phyloP scores from a whole-genome alignment of 495 filamentous ascomycete genomes.

The Trypethelium eluteriae region DNA sequence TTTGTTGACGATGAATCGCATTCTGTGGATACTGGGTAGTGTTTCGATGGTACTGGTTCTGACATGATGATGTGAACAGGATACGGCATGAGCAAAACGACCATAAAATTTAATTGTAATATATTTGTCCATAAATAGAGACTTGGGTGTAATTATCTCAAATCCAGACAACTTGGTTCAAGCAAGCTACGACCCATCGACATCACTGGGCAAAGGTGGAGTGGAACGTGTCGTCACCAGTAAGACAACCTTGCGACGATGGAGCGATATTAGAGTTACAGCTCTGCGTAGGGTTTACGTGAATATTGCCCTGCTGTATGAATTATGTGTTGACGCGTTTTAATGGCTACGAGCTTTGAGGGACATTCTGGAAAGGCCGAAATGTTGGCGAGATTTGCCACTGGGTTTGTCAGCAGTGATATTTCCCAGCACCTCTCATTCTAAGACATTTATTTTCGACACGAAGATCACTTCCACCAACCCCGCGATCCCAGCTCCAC shows the following conservation, averaged over 20 bases:
- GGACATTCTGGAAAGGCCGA: constrained; percentile 5
- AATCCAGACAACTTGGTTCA: neutral
- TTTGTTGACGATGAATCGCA: neutral
- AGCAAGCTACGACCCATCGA: too few species aligned
- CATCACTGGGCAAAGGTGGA: too few species aligned
- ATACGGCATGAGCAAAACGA: too few species aligned
- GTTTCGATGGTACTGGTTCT: neutral
- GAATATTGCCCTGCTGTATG: too few species aligned
- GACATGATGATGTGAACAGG: neutral
- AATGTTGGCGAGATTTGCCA: constrained; percentile 4
- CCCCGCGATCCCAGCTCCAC: neutral
- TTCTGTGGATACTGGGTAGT: neutral
- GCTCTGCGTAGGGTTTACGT: too few species aligned
- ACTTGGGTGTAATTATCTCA: neutral
- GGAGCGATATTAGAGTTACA: too few species aligned
- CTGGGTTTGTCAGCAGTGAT: constrained; percentile 6
- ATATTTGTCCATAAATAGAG: neutral
- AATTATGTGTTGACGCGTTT: neutral
- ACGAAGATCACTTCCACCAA: neutral
- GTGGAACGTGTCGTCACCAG: too few species aligned
- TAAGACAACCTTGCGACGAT: too few species aligned
- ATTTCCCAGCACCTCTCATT: neutral
- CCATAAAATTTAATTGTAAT: neutral
- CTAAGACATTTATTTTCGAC: neutral
- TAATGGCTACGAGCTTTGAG: neutral